Conservation (phyloP, 2,329 filamentous ascomycete genomes). For the Dactylella cylindrospora region DNA sequence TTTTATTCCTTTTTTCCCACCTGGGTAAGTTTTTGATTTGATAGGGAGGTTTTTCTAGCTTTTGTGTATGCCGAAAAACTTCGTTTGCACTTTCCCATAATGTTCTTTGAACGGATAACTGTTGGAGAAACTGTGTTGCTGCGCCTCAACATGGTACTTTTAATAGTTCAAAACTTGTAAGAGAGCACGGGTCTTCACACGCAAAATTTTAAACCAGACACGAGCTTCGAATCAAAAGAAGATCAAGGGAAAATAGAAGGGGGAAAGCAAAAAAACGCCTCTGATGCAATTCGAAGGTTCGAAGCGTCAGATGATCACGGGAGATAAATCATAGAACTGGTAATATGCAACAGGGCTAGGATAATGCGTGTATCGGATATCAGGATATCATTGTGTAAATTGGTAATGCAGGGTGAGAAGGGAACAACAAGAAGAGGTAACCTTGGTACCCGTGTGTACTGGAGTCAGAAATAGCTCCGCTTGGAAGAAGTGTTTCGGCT, state of each 20-base stretch:
- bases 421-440: no score
- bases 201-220: background rate
- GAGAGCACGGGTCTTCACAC: no score
- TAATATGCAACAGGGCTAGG: constrained; percentile 27
- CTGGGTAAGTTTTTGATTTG: no score
- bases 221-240: constrained; percentile 18
- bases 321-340: constrained; percentile 21
- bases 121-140: constrained; percentile 45
- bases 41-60: no score
- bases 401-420: constrained; percentile 6
- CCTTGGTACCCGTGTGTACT: constrained; percentile 10
- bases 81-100: constrained; percentile 43
- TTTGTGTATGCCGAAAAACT: no score
- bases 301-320: constrained; percentile 19
- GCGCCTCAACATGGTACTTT: constrained; percentile 30
- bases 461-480: constrained; percentile 6
- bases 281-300: constrained; percentile 14
- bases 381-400: constrained; percentile 19
- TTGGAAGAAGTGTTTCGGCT: constrained; percentile 9
- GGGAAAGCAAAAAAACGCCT: constrained; percentile 2
- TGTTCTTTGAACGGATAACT: constrained; percentile 17
- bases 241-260: constrained; percentile 14
- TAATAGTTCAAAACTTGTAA: constrained; percentile 30
- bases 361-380: constrained; percentile 1
- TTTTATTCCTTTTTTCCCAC: no score